Evolutionary conservation across 768 basidiomycete genomes (phyloP).

Genomic region (Suillus subaureus): DNA sequence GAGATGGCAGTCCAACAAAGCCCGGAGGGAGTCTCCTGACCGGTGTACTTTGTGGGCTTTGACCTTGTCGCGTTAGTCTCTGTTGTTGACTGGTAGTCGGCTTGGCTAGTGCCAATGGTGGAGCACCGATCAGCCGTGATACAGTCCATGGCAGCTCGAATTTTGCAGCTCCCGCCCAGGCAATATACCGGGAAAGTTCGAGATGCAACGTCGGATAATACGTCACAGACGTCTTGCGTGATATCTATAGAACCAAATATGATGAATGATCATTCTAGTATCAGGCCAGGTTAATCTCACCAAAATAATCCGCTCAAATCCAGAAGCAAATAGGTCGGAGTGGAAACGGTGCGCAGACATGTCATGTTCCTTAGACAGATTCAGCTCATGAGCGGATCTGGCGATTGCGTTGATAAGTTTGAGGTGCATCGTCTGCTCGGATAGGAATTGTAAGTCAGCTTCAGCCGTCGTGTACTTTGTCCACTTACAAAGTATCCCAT

Average conservation of each 20-base stretch:
- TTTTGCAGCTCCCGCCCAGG: slow-evolving; percentile 61
- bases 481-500: slow-evolving; percentile 90
- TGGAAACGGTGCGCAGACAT: slow-evolving; percentile 85
- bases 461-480: background rate
- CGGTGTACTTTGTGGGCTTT: slow-evolving; percentile 27
- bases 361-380: slow-evolving; percentile 67
- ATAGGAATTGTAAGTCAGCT: slow-evolving; percentile 13
- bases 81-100: slow-evolving; percentile 17
- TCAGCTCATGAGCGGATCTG: slow-evolving; percentile 62
- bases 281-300: slow-evolving; percentile 45
- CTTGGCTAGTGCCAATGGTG: slow-evolving; percentile 66
- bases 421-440: slow-evolving; percentile 78
- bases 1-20: slow-evolving; percentile 38
- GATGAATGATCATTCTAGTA: background rate
- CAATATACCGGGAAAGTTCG: slow-evolving; percentile 87
- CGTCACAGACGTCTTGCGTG: slow-evolving; percentile 90
- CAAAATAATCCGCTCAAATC: slow-evolving; percentile 86
- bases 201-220: slow-evolving; percentile 96
- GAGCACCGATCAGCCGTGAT: slow-evolving; percentile 75
- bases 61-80: slow-evolving; percentile 14
- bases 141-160: slow-evolving; percentile 84
- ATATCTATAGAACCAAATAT: slow-evolving; percentile 55
- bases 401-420: slow-evolving; percentile 83
- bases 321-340: slow-evolving; percentile 84
- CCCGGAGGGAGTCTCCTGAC: slow-evolving; percentile 22